Conservation (phyloP, 805 yeast genomes). For the Hanseniaspora meyeri region DNA sequence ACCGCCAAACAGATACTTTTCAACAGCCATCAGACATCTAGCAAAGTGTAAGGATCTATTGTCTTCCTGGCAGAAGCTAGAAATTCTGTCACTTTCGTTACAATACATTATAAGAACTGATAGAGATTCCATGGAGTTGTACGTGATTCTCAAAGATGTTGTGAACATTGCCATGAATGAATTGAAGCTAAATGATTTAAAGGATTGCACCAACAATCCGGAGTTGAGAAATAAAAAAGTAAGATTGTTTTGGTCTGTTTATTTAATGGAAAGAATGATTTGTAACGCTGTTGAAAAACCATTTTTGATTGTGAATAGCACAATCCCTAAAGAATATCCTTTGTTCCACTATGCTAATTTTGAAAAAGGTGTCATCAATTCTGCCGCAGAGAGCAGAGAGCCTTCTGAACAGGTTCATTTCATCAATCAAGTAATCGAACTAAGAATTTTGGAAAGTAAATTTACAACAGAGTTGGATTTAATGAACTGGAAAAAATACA, state of each 20-base stretch:
- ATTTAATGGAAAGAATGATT: constrained; percentile 48
- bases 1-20: constrained; percentile 43
- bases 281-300: constrained; percentile 51
- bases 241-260: constrained; percentile 54
- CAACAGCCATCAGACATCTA: constrained; percentile 47
- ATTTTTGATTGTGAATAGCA: constrained; percentile 39
- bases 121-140: constrained; percentile 43
- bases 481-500: constrained; percentile 27
- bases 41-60: constrained; percentile 34
- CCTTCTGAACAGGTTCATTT: constrained; percentile 29
- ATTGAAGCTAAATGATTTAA: constrained; percentile 19
- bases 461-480: constrained; percentile 39
- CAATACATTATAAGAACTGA: constrained; percentile 50
- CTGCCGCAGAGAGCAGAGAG: constrained; percentile 16
- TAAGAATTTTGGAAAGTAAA: constrained; percentile 47
- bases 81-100: constrained; percentile 40
- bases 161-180: constrained; percentile 33
- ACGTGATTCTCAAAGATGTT: constrained; percentile 42
- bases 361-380: constrained; percentile 15
- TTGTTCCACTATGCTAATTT: constrained; percentile 34
- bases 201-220: constrained; percentile 19
- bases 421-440: constrained; percentile 43
- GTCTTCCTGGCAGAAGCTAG: constrained; percentile 37
- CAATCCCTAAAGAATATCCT: constrained; percentile 35
- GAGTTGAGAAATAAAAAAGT: constrained; percentile 31